Percentiles rank a stretch among this genome's conserved stretches.
These are phyloP conservation scores for Scalesia atractyloides DNA, from an alignment of 129 eudicot species.

Conservation along the genomic window DNA sequence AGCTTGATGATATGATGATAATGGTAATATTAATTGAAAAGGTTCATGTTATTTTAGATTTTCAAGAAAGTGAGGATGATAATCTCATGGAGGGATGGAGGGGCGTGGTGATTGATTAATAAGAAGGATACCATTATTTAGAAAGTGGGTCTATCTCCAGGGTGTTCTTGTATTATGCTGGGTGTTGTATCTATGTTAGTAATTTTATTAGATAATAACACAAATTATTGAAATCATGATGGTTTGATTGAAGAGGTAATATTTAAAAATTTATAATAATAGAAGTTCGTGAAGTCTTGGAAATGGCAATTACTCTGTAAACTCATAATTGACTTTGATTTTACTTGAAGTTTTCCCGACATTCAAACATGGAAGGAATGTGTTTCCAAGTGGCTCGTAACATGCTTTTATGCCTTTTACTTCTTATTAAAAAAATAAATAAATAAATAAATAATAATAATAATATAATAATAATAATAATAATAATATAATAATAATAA, in stretches of 20 bases:
- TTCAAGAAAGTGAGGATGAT: conserved; percentile 24
- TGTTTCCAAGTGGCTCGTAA: conserved; percentile 38
- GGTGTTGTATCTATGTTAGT: conserved; percentile 3
- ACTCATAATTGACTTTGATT: conserved; percentile 44
- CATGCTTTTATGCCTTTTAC: conserved; percentile 37
- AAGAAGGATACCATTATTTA: conserved; percentile 33
- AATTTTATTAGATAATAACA: neutral
- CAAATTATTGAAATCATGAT: conserved; percentile 4
- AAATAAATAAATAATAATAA: too few species aligned
- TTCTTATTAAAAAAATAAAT: too few species aligned
- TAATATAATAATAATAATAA: neutral
- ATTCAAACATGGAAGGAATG: conserved; percentile 71
- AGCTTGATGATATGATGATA: conserved; percentile 10
- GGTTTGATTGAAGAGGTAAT: conserved; percentile 14
- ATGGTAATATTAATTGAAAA: conserved; percentile 14
- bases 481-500: neutral
- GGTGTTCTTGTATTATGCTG: conserved; percentile 37
- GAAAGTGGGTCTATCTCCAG: conserved; percentile 48
- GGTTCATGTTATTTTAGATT: conserved; percentile 24
- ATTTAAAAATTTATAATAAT: too few species aligned
- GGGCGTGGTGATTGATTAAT: conserved; percentile 44
- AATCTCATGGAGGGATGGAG: conserved; percentile 12
- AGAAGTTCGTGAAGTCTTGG: conserved; percentile 56
- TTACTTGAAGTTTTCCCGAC: conserved; percentile 50
- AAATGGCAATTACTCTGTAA: conserved; percentile 34